phyloP scores from a whole-genome alignment of 2,329 filamentous ascomycete species.

The Ophiocordyceps sinensis region DNA sequence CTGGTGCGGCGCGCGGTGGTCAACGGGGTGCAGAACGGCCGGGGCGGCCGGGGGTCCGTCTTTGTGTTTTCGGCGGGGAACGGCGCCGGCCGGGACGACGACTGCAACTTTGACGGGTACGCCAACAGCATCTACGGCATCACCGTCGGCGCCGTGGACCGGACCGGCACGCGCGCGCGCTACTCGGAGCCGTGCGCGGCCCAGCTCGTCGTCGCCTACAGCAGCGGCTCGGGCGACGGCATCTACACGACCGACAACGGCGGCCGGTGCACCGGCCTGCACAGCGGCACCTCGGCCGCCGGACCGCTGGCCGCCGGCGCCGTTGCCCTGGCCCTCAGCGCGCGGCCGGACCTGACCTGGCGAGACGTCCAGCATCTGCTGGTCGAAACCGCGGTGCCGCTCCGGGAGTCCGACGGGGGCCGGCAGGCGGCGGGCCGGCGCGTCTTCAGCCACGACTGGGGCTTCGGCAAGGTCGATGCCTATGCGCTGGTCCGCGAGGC shows the following conservation, averaged over 20 bases:
- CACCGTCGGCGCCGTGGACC: slow-evolving; percentile 88
- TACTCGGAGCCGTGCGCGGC: slow-evolving; percentile 96
- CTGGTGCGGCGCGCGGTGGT: slow-evolving; percentile 84
- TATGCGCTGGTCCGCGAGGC: slow-evolving; percentile 74
- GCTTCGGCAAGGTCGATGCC: slow-evolving; percentile 89
- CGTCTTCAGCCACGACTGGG: slow-evolving; percentile 86
- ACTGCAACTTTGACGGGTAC: slow-evolving; percentile 99
- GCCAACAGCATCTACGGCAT: slow-evolving; percentile 99
- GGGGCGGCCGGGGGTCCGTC: slow-evolving; percentile 70
- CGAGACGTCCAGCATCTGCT: slow-evolving; percentile 88
- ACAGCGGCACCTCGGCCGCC: slow-evolving; percentile 91
- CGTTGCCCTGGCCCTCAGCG: slow-evolving; percentile 73
- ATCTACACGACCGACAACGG: slow-evolving; percentile 98
- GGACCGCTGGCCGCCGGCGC: slow-evolving; percentile 87
- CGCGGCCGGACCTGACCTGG: slow-evolving; percentile 80
- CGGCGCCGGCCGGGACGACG: slow-evolving; percentile 73
- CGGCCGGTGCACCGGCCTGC: slow-evolving; percentile 61
- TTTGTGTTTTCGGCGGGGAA: slow-evolving; percentile 95
- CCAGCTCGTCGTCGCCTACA: slow-evolving; percentile 90
- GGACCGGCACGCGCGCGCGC: slow-evolving; percentile 76
- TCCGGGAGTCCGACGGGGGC: slow-evolving; percentile 54
- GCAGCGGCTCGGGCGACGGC: slow-evolving; percentile 72
- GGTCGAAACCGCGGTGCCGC: slow-evolving; percentile 66
- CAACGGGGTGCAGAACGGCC: slow-evolving; percentile 79
- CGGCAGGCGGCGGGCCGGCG: slow-evolving; percentile 75